These are phyloP conservation scores for Sambucus nigra DNA, from an alignment of 129 eudicot species.

Conservation along the genomic window DNA sequence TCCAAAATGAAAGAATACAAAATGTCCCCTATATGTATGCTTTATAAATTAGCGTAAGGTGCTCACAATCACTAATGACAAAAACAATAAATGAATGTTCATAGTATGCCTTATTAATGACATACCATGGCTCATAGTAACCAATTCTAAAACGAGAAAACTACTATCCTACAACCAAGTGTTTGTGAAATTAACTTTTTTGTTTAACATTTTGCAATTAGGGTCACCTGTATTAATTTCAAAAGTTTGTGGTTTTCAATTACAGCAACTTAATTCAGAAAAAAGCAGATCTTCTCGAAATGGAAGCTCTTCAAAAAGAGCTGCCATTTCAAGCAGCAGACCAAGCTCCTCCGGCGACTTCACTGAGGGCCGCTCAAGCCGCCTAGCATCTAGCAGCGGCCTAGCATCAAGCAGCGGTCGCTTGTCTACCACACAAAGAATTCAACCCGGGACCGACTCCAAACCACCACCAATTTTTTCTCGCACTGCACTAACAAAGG, in stretches of 20 bases:
- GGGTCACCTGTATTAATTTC: too few species aligned
- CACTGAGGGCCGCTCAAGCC: background rate
- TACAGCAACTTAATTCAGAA: conserved; percentile 62
- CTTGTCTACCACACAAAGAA: conserved; percentile 46
- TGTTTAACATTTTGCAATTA: too few species aligned
- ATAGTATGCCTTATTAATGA: too few species aligned
- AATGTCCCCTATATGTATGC: too few species aligned
- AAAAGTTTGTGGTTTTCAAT: background rate
- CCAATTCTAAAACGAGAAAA: too few species aligned
- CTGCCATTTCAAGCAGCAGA: conserved; percentile 33
- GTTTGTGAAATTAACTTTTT: too few species aligned
- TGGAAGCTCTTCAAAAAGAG: conserved; percentile 70
- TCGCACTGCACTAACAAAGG: conserved; percentile 37
- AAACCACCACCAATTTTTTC: conserved; percentile 38
- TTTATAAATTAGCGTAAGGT: too few species aligned
- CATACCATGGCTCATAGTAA: too few species aligned
- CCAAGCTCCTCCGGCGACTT: conserved; percentile 60
- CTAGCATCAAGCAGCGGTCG: conserved; percentile 47
- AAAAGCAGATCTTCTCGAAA: conserved; percentile 49
- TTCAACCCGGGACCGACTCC: conserved; percentile 47
- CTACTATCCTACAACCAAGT: too few species aligned
- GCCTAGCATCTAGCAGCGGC: conserved; percentile 28
- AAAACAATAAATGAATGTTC: too few species aligned
- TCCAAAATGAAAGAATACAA: too few species aligned
- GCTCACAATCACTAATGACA: too few species aligned